Conservation (phyloP, 116 monocot species). For the Papilionanthe hybrid region DNA sequence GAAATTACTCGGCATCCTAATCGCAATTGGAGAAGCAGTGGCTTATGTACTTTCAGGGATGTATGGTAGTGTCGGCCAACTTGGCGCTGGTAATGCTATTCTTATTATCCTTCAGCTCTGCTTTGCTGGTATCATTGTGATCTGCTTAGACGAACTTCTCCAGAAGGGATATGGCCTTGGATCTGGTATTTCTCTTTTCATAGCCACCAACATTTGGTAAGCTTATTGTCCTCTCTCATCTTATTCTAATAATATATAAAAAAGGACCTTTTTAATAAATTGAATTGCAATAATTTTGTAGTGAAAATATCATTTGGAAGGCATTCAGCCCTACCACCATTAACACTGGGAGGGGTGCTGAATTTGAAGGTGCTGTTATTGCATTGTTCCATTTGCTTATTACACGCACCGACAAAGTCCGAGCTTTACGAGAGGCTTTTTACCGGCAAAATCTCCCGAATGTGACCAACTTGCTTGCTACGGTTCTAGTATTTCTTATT, state of each 20-base stretch:
- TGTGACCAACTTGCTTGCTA: conserved; percentile 33
- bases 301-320: conserved; percentile 48
- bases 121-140: conserved; percentile 46
- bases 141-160: conserved; percentile 41
- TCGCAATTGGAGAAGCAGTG: conserved; percentile 31
- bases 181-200: conserved; percentile 35
- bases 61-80: conserved; percentile 29
- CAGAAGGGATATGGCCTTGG: conserved; percentile 35
- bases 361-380: conserved; percentile 56
- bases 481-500: conserved; percentile 47
- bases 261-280: neutral
- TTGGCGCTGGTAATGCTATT: conserved; percentile 28
- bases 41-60: conserved; percentile 26
- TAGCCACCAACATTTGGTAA: conserved; percentile 45
- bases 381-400: conserved; percentile 50
- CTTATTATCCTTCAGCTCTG: conserved; percentile 28
- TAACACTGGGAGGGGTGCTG: conserved; percentile 31
- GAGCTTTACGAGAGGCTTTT: conserved; percentile 45
- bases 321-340: conserved; percentile 41
- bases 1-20: conserved; percentile 43
- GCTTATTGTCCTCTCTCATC: neutral
- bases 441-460: conserved; percentile 56
- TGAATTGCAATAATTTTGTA: conserved; percentile 8
- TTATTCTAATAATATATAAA: neutral
- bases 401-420: conserved; percentile 41